Evolutionary conservation across 768 basidiomycete genomes (phyloP), one percentile per base, ranked within the genome.

Genomic region (Gautieria morchelliformis): DNA sequence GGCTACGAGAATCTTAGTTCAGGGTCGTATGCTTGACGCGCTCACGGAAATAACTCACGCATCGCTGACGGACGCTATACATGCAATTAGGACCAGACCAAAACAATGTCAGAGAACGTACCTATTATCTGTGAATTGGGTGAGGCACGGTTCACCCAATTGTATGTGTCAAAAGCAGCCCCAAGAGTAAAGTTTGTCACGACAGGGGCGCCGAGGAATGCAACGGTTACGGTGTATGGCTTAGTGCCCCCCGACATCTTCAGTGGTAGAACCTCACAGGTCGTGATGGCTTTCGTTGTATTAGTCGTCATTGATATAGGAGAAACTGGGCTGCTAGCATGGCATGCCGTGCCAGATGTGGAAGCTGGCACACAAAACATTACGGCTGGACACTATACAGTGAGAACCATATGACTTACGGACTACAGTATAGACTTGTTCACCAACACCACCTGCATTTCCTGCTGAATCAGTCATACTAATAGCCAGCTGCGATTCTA

Each of bases 181-280:
- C 66, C 69, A 54, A 78, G 63, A 2, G 73, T 73, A 32, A 74
- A 70, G 59, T 77, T 76, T 17, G 73, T 76, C 20, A 77, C 65
- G 8, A 70, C 64, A 0, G 71, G 67, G 51, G 75, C 73, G 51
- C 70, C 67, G 35, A 71, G 53, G 7, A 70, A 67, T 35, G 70
- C 71, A 24, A 81, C 58, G 0, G 72, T 73, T 17, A 79, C 59
- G 15, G 61, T 72, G 64, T 78, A 79, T 0, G 79, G 81, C 35
- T 72, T 70, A 0, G 67, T 65, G 11, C 76, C 77, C 8, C 75
- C 78, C 11, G 64, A 71, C 47, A 80, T 69, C 2, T 65, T 69
- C 4, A 78, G 58, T 4, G 75, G 73, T 78, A 78, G 78, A 2
- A 74, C 74, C 37, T 75, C 62, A 61, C 78, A 81, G 12, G 77